Evolutionary conservation across 495 filamentous ascomycete species (phyloP), one percentile per base, ranked within the genome.

Genomic region (Cladorrhinum samala): DNA sequence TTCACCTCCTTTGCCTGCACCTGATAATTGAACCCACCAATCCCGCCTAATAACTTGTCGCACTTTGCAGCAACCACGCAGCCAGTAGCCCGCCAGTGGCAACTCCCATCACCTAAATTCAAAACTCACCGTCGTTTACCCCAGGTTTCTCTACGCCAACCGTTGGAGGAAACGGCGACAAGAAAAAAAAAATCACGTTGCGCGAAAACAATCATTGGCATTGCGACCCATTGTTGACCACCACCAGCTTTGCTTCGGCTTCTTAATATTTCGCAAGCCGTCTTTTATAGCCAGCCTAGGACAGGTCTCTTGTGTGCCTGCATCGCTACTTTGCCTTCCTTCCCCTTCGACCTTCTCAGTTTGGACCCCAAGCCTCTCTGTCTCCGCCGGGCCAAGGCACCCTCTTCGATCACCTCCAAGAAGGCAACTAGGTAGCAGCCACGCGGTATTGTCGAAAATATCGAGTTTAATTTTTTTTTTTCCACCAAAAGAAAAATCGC

Each of bases 291-390:
- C 20, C 9, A 23, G 45, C 14, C 45, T 23, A 23, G 16, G 45
- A n/a, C 45, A 23, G 45, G 45, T 47, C 45, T 47, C 27, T 47
- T 33, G 45, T 47, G 45, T 47, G n/a, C 21, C 30, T 47, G 45
- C 45, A 47, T 47, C 45, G 24, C 45, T 47, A 47, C 45, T 23
- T 45, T 25, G 9, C 24, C 21, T 14, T 27, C 23, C 16, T 23
- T 47, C 23, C 24, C 45, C 21, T 18, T 33, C 21, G 8, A 47
- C 14, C 16, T 23, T 47, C 45, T 33, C 24, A 27, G 30, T 30
- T n/a, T 14, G 45, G 45, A 17, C 16, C 24, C 45, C 45, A 47
- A 47, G 24, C 14, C 45, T 23, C 21, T 23, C 45, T 33, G 20
- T 47, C 45, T 33, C 23, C 45, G 45, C 21, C 11, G 21, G 25